phyloP scores from a whole-genome alignment of 2,329 filamentous ascomycete genomes.

The Fusarium transvaalense region DNA sequence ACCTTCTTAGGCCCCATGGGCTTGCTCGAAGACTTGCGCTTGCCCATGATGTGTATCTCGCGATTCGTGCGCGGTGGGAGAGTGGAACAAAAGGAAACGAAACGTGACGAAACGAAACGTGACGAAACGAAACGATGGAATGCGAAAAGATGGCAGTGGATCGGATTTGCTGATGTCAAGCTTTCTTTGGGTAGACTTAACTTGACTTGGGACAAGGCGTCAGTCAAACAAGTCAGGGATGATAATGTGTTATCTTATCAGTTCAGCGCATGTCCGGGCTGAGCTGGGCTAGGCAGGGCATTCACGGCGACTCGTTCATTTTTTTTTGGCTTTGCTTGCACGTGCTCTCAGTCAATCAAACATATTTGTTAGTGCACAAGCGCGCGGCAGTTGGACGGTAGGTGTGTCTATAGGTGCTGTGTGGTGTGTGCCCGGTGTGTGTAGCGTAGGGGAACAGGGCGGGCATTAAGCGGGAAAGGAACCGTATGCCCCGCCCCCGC shows the following conservation, averaged over 20 bases:
- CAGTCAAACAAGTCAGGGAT: conserved; percentile 35
- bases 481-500: conserved; percentile 41
- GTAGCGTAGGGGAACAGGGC: conserved; percentile 24
- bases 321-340: conserved; percentile 14
- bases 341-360: conserved; percentile 37
- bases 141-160: conserved; percentile 38
- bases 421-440: too few species aligned
- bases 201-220: conserved; percentile 28
- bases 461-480: conserved; percentile 42
- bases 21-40: conserved; percentile 93
- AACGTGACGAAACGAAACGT: conserved; percentile 13
- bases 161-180: conserved; percentile 45
- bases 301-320: not conserved
- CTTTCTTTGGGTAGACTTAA: conserved; percentile 25
- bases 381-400: conserved; percentile 23
- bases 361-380: conserved; percentile 8
- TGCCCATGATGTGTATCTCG: conserved; percentile 72
- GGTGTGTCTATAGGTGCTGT: conserved; percentile 6
- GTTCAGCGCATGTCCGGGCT: not conserved
- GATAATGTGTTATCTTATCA: conserved; percentile 46
- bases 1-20: conserved; percentile 87
- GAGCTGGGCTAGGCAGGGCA: too few species aligned
- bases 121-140: conserved; percentile 21
- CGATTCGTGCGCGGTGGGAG: conserved; percentile 33
- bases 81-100: not conserved